Evolutionary conservation across 2,329 filamentous ascomycete genomes (phyloP), one percentile per base, ranked within the genome.

Genomic region (Alternaria brassicae): DNA sequence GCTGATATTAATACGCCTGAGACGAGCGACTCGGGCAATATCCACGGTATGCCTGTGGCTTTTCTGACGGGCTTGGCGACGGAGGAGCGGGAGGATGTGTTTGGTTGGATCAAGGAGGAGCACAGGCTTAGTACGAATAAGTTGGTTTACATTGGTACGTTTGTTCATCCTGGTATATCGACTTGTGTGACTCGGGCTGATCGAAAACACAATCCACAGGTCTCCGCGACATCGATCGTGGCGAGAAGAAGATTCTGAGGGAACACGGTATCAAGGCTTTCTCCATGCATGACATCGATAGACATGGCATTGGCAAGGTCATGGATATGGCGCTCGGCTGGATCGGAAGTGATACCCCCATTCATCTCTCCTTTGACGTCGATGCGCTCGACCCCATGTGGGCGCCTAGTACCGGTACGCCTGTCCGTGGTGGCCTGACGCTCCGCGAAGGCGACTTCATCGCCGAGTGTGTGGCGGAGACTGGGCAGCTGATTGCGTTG

Each of bases 301-400:
- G 92, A 53, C 85, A 98, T 75, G 95, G 95, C 45, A 99, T 99
- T 72, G 95, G 95, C 55, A 90, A 90, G 66, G 92, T 99, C 65
- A 93, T 99, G 82, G 95, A 98, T 74, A 96, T 97, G 94, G 94
- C 94, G n/a, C 85, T 99, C 53, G 94, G 90, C 30, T 93, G 97
- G 82, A 96, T 98, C 67, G 95, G 95, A 69, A 87, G 84, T 73
- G 95, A 98, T 77, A 97, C 93, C 0, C 95, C 95, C 40, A 97
- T 99, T 75, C 95, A 99, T 79, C 86, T 99, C 60, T 96, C 92
- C 36, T 98, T 99, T 72, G 95, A 99, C 77, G 92, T 99, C 68
- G 95, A 99, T 78, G 95, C 93, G 23, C 85, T 98, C 60, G 95
- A 99, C 78, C 95, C 95, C 27, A 90, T 93, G 85, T 97, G 92